Base-by-base conservation (phyloP, 1,139 yeast species). In the Protomyces inouyei region DNA sequence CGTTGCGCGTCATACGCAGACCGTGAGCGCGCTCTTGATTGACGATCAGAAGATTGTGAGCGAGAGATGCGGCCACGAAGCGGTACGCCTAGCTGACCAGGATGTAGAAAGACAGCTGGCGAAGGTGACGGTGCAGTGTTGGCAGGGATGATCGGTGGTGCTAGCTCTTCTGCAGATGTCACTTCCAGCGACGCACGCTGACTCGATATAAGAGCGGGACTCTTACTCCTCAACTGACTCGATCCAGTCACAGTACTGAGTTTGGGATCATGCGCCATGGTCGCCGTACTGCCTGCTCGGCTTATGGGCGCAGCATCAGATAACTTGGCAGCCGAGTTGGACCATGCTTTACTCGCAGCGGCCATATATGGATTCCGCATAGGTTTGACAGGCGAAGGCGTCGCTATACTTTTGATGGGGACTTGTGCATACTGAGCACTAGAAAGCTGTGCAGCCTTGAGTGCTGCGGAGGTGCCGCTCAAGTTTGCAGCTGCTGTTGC, bases 261-360 rank as follows among this genome's bases (percentile, higher is more conserved):
- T 4, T 28, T 28, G 8, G 2, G 5, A 4, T 28, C 32, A 28
- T 28, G 32, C 8, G 32, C 32, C 32, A 28, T 28, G 14, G 43
- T 12, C 23, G 25, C 48, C 14, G 48, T 43, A 18, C 48, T 43
- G 12, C 23, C 21, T 16, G 48, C 16, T 16, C 48, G 48, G 12
- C 48, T 43, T 4, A 43, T 10, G 5, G 48, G 48, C 23, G 48
- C 48, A 18, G 48, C 12, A 16, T 10, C 8, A 3, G 14, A 35
- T 4, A n/a, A 14, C 43, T 59, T 59, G 14, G 63, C 63, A 12
- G 63, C 21, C 18, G 63, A 59, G 45, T 59, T 59, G 36, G 55
- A 51, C 63, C 63, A 59, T 28, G 63, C 63, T 38, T 51, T 38
- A 21, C 63, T 59, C 25, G 63, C 63, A 25, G 63, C 63, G 23